Evolutionary conservation across 257 asterid species (phyloP).

Genomic region (Knoxia roxburghii): DNA sequence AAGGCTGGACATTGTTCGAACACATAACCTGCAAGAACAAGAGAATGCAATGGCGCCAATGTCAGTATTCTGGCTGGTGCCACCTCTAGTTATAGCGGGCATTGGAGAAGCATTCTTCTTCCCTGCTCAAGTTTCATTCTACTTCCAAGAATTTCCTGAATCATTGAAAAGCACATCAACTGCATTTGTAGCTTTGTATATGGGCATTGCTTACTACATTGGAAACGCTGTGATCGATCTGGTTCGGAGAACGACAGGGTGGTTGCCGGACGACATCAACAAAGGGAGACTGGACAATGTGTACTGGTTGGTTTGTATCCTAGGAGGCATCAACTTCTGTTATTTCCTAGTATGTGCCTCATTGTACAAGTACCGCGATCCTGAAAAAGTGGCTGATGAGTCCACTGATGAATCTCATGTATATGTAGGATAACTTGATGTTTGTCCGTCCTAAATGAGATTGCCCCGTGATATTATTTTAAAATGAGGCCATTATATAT

Average conservation of each 20-base stretch:
- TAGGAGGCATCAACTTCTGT: conserved; percentile 42
- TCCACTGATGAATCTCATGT: neutral
- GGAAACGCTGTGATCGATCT: conserved; percentile 28
- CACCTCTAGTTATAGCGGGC: conserved; percentile 41
- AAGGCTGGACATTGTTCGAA: conserved; percentile 13
- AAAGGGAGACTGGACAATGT: conserved; percentile 63
- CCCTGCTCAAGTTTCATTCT: conserved; percentile 28
- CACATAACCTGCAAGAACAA: conserved; percentile 14
- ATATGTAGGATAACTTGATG: no score
- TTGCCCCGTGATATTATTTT: no score
- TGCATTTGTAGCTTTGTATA: conserved; percentile 25
- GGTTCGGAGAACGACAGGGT: conserved; percentile 29
- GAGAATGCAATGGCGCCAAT: conserved; percentile 13
- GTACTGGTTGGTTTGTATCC: conserved; percentile 51
- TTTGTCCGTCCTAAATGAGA: no score
- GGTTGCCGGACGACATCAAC: conserved; percentile 67
- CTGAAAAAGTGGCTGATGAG: conserved; percentile 9
- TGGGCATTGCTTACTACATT: conserved; percentile 29
- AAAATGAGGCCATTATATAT: no score
- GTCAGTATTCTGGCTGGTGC: conserved; percentile 49
- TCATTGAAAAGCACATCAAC: conserved; percentile 30
- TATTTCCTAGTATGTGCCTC: conserved; percentile 44
- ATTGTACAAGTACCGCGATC: conserved; percentile 23
- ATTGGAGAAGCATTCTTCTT: conserved; percentile 34
- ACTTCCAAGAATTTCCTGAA: conserved; percentile 32